A percentile compares a stretch with the other conserved stretches of the same genome.
Conservation (phyloP, 495 filamentous ascomycete species). For the Tuber brumale region DNA sequence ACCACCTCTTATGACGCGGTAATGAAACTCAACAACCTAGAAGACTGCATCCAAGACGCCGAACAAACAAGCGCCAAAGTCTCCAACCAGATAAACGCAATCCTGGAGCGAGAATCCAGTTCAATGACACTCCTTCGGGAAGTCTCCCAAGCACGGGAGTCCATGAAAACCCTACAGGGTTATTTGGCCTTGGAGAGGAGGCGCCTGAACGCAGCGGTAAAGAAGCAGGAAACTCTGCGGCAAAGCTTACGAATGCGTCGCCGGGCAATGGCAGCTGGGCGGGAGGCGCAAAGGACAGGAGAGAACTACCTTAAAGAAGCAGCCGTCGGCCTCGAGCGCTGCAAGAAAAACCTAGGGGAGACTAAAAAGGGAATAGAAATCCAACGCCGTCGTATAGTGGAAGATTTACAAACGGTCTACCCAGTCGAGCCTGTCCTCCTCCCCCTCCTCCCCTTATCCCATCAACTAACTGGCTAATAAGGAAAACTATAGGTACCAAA, state of each 20-base stretch:
- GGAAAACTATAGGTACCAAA: constrained; percentile 56
- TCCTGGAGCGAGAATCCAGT: constrained; percentile 52
- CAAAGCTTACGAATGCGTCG: constrained; percentile 59
- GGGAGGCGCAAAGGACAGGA: constrained; percentile 53
- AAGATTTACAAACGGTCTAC: constrained; percentile 72
- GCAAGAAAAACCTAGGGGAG: constrained; percentile 57
- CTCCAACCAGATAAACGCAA: constrained; percentile 65
- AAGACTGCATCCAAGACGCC: constrained; percentile 89
- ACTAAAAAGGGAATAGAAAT: constrained; percentile 61
- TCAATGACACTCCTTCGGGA: constrained; percentile 17
- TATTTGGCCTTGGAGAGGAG: constrained; percentile 56
- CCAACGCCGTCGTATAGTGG: constrained; percentile 78
- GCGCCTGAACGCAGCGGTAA: constrained; percentile 54
- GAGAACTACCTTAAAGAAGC: constrained; percentile 49
- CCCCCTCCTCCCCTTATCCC: constrained; percentile 40
- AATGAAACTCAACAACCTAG: constrained; percentile 81
- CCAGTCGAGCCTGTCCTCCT: constrained; percentile 63
- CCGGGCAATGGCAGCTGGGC: constrained; percentile 60
- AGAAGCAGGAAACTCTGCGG: constrained; percentile 54
- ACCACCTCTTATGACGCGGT: constrained; percentile 87
- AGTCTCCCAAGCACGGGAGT: constrained; percentile 41
- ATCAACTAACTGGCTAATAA: not conserved
- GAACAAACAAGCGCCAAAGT: constrained; percentile 68
- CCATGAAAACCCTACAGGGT: constrained; percentile 17
- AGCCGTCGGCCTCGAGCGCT: constrained; percentile 47